Base-by-base conservation (phyloP, 2,329 filamentous ascomycete genomes). In the Penicillium sp. region DNA sequence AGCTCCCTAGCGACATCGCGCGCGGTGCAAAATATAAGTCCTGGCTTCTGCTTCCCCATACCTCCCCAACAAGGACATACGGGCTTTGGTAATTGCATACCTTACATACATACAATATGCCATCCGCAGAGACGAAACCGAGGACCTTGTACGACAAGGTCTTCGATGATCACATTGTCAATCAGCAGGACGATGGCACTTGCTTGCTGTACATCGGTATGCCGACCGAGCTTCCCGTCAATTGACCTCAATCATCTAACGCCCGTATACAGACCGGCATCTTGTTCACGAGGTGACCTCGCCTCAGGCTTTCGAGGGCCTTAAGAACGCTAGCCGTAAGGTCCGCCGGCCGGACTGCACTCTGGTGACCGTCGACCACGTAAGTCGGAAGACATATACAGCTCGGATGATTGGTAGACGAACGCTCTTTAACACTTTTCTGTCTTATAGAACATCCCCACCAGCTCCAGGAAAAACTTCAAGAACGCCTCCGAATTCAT, bases 201-300 rank as follows among this genome's bases (percentile, higher is more conserved):
- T 84, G 96, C 72, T 83, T 97, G 68, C 85, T 98, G 62, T 98
- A 98, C 79, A 98, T 98, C 76, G 92, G 92, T 93, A 83, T 70
- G 87, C 78, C 28, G 49, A 49, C 40, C 37, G 58, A 56, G 42
- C 33, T 35, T 35, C 47, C 13, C 44, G 58, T 12, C 33, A 28
- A 50, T 58, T 70, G 15, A 9, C 63, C 15, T 22, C 42, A 38
- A 54, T 53, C 22, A 13, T 54, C 51, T 55, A 55, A 54, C 26
- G 3, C 12, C 15, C 26, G 78, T 65, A 10, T 28, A 78, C 72
- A 93, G 92, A 96, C 81, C 88, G 95, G 79, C 95, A 99, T 84
- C 86, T 99, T 65, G 93, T 98, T 65, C 95, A 99, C 78, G 95
- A 99, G 84, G 95, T 99, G 77, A 99, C 95, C 72, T 97, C 94